Conservation (phyloP, 306 rosid genomes). For the Casuarina equisetifolia region DNA sequence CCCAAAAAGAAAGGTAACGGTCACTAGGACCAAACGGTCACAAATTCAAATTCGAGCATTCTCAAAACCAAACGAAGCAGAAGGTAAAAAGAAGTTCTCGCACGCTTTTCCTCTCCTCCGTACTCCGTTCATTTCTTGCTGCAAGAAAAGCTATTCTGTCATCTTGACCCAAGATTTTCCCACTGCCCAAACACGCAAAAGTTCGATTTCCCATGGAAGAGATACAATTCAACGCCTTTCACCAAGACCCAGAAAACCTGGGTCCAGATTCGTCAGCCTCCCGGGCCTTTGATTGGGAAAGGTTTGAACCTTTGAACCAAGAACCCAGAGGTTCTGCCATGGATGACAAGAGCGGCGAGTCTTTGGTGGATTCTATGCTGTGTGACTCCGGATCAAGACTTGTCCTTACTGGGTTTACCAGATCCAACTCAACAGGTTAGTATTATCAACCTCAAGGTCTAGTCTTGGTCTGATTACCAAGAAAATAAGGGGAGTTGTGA, state of each 20-base stretch:
- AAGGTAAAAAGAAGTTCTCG: constrained; percentile 6
- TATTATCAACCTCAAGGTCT: constrained; percentile 3
- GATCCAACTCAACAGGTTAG: constrained; percentile 54
- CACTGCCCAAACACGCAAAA: constrained; percentile 13
- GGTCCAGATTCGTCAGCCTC: constrained; percentile 27
- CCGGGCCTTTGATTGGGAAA: constrained; percentile 12
- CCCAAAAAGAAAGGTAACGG: constrained; percentile 1
- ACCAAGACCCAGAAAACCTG: constrained; percentile 44
- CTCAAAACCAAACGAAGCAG: not conserved
- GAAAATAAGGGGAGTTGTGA: not conserved
- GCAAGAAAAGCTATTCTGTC: constrained; percentile 6
- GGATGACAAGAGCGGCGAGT: constrained; percentile 33
- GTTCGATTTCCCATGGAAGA: constrained; percentile 41
- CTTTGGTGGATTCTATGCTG: constrained; percentile 54
- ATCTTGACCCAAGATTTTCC: constrained; percentile 12
- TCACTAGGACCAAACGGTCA: constrained; percentile 30
- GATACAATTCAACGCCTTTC: constrained; percentile 29
- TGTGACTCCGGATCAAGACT: constrained; percentile 60
- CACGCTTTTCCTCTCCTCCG: not conserved
- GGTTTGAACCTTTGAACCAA: constrained; percentile 17
- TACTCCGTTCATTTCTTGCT: constrained; percentile 30
- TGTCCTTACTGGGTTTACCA: constrained; percentile 53
- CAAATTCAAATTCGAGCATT: constrained; percentile 33
- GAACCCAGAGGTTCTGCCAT: constrained; percentile 37
- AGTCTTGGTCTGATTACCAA: constrained; percentile 5